These are phyloP conservation scores for Aspergillus pseudoterreus DNA, from an alignment of 2,329 filamentous ascomycete genomes.

Conservation along the genomic window DNA sequence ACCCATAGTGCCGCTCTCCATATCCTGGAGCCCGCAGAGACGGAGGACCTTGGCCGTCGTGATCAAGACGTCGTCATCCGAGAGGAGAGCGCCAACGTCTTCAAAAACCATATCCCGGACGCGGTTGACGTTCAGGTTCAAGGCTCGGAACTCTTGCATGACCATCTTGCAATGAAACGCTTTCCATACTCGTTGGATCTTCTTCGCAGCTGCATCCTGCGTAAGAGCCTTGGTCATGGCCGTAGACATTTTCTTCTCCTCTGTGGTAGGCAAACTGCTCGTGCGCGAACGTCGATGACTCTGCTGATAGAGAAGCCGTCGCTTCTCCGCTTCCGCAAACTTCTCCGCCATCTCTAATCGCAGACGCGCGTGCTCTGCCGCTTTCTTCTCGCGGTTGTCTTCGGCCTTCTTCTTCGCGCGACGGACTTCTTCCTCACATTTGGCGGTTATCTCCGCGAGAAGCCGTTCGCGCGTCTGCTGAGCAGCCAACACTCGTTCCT, in stretches of 20 bases:
- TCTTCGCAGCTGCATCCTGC: slow-evolving; percentile 51
- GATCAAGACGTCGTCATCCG: slow-evolving; percentile 50
- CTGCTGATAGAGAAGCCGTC: slow-evolving; percentile 49
- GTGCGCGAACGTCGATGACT: slow-evolving; percentile 50
- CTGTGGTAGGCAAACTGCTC: slow-evolving; percentile 45
- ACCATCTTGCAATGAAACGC: slow-evolving; percentile 46
- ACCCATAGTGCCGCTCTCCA: slow-evolving; percentile 44
- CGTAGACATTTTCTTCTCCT: slow-evolving; percentile 40
- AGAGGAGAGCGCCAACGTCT: slow-evolving; percentile 55
- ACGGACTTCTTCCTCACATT: slow-evolving; percentile 63
- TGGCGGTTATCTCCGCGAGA: slow-evolving; percentile 61
- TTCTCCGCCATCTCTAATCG: slow-evolving; percentile 63
- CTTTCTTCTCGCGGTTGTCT: slow-evolving; percentile 61
- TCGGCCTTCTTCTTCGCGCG: slow-evolving; percentile 65
- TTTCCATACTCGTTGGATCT: slow-evolving; percentile 59
- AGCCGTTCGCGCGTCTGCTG: slow-evolving; percentile 61
- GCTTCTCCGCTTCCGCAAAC: slow-evolving; percentile 59
- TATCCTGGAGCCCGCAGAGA: slow-evolving; percentile 54
- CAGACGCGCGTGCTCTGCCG: slow-evolving; percentile 57
- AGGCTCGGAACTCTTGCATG: slow-evolving; percentile 48
- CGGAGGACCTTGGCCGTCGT: slow-evolving; percentile 54
- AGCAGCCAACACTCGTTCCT: slow-evolving; percentile 61
- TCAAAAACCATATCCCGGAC: slow-evolving; percentile 56
- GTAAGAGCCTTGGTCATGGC: slow-evolving; percentile 39
- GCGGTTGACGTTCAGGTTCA: slow-evolving; percentile 52